Evolutionary conservation across 768 basidiomycete species (phyloP), one percentile per base, ranked within the genome.

Genomic region (Leccinum subtestaceum): DNA sequence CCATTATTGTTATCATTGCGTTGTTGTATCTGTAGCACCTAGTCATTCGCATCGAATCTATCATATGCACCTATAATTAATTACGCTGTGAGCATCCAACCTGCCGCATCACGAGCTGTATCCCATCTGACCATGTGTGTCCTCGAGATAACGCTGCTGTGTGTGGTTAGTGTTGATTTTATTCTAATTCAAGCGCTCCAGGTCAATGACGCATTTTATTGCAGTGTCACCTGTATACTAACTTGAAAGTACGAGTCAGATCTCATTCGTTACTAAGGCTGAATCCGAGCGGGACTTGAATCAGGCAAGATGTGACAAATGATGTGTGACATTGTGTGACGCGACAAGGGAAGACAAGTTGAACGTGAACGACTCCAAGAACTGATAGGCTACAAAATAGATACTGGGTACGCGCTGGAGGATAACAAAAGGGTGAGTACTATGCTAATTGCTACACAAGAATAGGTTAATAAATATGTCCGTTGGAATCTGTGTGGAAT

Each of bases 361-460:
- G n/a, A 48, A 47, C 17, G 17, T 32, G 19, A 57, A 53, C 5
- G 17, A 40, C 53, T 43, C 19, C 11, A 53, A 31, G 50, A 51
- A 32, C 59, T 57, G 50, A 54, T 61, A 40, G 40, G 57, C 67
- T 70, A 70, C 65, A 71, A n/a, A 53, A 61, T 45, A 53, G 60
- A 59, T 52, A 65, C 21, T 53, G 60, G 56, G 53, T 57, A 45
- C 55, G 55, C 34, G 57, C 29, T 29, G 25, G 38, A 8, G 49
- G 53, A 19, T 29, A 56, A 60, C 59, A 64, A 68, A 60, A 62
- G 9, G 29, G 57, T 65, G 52, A 64, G 52, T 64, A 57, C 11
- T 45, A 36, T 57, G 49, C 62, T 71, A 66, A 53, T 59, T 46
- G 72, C 63, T 73, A 73, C 72, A 71, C 57, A 63, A 61, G 60